These are phyloP conservation scores for Aureobasidium sp. DNA, from an alignment of 2,329 filamentous ascomycete genomes.

Conservation along the genomic window DNA sequence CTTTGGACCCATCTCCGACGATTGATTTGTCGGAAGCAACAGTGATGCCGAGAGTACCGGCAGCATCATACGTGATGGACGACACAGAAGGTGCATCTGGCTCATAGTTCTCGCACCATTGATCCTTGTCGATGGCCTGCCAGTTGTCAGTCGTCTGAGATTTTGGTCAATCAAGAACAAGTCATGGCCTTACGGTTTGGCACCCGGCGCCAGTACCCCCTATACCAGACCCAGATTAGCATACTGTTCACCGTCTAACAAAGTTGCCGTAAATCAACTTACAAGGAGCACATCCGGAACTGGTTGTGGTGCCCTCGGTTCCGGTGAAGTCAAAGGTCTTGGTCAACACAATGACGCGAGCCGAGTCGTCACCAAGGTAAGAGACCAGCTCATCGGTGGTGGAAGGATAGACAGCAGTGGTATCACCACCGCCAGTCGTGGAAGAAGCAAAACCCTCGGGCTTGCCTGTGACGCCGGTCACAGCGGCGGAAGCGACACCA, in stretches of 20 bases:
- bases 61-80: constrained; percentile 27
- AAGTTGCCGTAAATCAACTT: neutral
- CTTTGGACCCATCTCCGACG: constrained; percentile 33
- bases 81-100: constrained; percentile 37
- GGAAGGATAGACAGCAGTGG: constrained; percentile 46
- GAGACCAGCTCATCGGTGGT: constrained; percentile 50
- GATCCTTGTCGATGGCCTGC: constrained; percentile 48
- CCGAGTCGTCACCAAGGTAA: constrained; percentile 48
- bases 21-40: constrained; percentile 38
- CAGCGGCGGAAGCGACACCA: constrained; percentile 1
- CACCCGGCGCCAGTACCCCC: constrained; percentile 47
- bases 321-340: constrained; percentile 35
- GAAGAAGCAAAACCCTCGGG: constrained; percentile 42
- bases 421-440: constrained; percentile 53
- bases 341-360: constrained; percentile 53
- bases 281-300: constrained; percentile 51
- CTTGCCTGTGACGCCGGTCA: constrained; percentile 24
- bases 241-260: neutral
- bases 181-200: constrained; percentile 37
- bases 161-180: neutral
- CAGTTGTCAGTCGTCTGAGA: neutral
- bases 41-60: constrained; percentile 25
- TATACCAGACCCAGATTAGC: neutral
- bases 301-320: constrained; percentile 31
- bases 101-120: constrained; percentile 49